Base-by-base conservation (phyloP, 805 yeast genomes). In the Candida nitratophila region DNA sequence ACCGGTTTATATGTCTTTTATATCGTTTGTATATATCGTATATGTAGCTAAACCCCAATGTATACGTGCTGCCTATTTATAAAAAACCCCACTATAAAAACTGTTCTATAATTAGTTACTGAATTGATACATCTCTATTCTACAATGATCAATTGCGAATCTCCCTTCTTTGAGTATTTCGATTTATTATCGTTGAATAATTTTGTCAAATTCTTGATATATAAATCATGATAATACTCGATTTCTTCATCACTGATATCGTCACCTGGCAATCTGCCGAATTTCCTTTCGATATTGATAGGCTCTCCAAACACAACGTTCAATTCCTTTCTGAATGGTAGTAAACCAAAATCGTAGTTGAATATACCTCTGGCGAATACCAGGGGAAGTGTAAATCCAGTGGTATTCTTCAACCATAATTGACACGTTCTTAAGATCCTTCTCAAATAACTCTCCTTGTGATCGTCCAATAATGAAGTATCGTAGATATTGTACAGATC, bases 331-430 rank as follows among this genome's bases (percentile, higher is more conserved):
- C 97, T 72, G 60, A 78, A 90, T 1, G 99, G 98, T 45, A 93
- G 63, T 27, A 93, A 65, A 0, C 99, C 99, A 65, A 85, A 86
- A 59, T 89, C 96, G 55, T 90, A 86, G 55, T 91, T 87, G 65
- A 91, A 90, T 1, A 93, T 71, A 0, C 98, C 97, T 38, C 98
- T 71, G 1, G 96, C 96, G 59, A 86, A 83, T 65, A 93, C 85
- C 40, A 93, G 76, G 1, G 99, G 99, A 5, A 93, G 56, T 0
- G 99, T 90, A 63, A 91, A 91, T 1, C 91, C 93, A 43, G 81
- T 73, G 32, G 66, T 70, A 26, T 68, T 68, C 55, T 93, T 91
- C 56, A 91, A 59, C 79, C 87, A 77, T 30, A 73, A 61, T 61
- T 91, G 98, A 42, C 84, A 59, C 44, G 68, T 66, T 54, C 78